These are phyloP conservation scores for Kickxella alabastrina DNA, from an alignment of 192 early-diverging fungal genomes.

Conservation along the genomic window DNA sequence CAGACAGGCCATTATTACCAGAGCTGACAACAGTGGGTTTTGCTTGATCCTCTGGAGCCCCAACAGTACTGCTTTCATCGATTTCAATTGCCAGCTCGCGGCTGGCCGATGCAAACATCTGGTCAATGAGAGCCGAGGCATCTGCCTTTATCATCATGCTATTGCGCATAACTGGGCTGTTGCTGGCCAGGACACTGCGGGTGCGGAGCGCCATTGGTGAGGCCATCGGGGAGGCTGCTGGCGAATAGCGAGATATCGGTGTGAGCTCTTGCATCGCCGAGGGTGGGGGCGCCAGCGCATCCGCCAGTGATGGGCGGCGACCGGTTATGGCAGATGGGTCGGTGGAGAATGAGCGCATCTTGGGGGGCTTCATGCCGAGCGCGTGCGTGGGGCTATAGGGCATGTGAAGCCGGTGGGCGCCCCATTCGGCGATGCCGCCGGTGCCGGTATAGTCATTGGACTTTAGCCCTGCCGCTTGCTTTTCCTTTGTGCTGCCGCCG, in stretches of 20 bases:
- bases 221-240: conserved; percentile 22
- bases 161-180: conserved; percentile 22
- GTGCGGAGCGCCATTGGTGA: conserved; percentile 17
- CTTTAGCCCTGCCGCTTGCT: conserved; percentile 16
- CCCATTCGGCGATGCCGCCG: conserved; percentile 52
- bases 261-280: conserved; percentile 32
- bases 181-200: conserved; percentile 7
- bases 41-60: background rate
- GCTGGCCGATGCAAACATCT: conserved; percentile 54
- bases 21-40: background rate
- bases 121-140: conserved; percentile 44
- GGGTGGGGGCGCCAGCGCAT: conserved; percentile 40
- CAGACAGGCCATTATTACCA: conserved; percentile 8
- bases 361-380: conserved; percentile 8
- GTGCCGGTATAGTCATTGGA: conserved; percentile 44
- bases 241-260: conserved; percentile 14
- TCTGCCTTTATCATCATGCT: conserved; percentile 45
- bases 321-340: conserved; percentile 28
- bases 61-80: background rate
- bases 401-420: conserved; percentile 46
- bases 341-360: conserved; percentile 37
- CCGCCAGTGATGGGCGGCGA: conserved; percentile 47
- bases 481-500: conserved; percentile 3
- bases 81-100: conserved; percentile 17
- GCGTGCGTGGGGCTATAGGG: conserved; percentile 27